A percentile compares a stretch with the other conserved stretches of the same genome.
These are phyloP conservation scores for Neurospora sublineolata DNA, from an alignment of 495 filamentous ascomycete genomes.

Conservation along the genomic window DNA sequence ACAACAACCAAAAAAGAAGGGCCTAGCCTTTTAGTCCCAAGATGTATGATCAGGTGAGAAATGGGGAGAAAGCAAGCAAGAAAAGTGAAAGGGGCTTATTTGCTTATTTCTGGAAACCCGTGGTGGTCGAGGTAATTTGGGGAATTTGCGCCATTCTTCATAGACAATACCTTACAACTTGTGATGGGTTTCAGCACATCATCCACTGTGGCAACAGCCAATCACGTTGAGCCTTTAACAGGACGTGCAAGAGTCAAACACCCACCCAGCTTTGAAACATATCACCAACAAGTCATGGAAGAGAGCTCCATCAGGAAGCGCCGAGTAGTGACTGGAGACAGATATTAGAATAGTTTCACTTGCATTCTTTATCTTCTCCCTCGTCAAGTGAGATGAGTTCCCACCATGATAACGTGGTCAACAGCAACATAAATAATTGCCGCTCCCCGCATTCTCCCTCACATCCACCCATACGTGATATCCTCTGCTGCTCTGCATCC, in stretches of 20 bases:
- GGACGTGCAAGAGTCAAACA: not conserved
- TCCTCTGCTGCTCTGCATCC: not conserved
- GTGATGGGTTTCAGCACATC: not conserved
- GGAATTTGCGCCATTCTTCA: not conserved
- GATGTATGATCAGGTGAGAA: not conserved
- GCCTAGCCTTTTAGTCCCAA: not conserved
- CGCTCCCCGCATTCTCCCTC: not conserved
- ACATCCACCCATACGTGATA: not conserved
- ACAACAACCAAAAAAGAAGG: not conserved
- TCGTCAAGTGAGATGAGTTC: not conserved
- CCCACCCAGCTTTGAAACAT: not conserved
- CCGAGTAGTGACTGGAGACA: not conserved
- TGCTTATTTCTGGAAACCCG: not conserved
- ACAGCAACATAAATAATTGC: not conserved
- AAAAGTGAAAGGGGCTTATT: not conserved
- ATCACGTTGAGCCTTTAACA: not conserved
- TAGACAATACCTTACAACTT: not conserved
- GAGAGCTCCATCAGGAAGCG: not conserved
- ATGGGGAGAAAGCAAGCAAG: not conserved
- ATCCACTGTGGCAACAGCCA: not conserved
- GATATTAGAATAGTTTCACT: not conserved
- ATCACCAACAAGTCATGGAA: not conserved
- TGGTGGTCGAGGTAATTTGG: not conserved
- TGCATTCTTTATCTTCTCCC: not conserved
- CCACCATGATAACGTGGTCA: not conserved